These are phyloP conservation scores for Cercospora zeae-maydis DNA, from an alignment of 2,329 filamentous ascomycete species.

Conservation along the genomic window DNA sequence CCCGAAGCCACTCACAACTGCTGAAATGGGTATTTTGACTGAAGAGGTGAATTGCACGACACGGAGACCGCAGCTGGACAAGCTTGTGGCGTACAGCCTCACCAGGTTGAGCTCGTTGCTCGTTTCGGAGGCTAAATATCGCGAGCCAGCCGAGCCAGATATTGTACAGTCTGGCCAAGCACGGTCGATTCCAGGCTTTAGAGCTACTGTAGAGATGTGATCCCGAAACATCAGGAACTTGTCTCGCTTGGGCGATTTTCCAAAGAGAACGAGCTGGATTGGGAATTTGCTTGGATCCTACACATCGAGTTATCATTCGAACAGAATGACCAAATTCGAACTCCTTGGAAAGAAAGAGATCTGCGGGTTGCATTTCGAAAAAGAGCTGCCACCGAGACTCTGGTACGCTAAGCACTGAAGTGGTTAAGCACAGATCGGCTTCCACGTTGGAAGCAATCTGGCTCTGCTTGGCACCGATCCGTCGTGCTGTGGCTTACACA, in stretches of 20 bases:
- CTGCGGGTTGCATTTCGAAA: background rate
- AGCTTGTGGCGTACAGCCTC: background rate
- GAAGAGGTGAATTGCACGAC: background rate
- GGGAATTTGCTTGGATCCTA: no score
- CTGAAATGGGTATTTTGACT: background rate
- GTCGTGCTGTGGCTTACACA: background rate
- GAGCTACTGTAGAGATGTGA: no score
- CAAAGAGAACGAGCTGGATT: background rate
- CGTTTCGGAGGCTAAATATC: background rate
- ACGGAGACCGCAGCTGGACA: slow-evolving; percentile 3
- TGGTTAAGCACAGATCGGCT: background rate
- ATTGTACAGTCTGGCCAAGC: background rate
- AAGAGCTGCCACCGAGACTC: background rate
- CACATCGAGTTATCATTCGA: background rate
- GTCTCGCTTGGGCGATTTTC: background rate
- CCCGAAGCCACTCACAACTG: background rate
- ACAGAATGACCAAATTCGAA: background rate
- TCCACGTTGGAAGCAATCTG: background rate
- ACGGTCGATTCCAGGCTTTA: background rate
- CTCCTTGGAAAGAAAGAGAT: background rate
- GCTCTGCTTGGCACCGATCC: background rate
- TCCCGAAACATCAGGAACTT: background rate
- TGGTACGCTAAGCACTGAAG: background rate
- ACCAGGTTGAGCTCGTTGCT: background rate
- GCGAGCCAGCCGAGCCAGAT: slow-evolving; percentile 1